Evolutionary conservation across 2,329 filamentous ascomycete genomes (phyloP).

Genomic region (Aureobasidium lini): DNA sequence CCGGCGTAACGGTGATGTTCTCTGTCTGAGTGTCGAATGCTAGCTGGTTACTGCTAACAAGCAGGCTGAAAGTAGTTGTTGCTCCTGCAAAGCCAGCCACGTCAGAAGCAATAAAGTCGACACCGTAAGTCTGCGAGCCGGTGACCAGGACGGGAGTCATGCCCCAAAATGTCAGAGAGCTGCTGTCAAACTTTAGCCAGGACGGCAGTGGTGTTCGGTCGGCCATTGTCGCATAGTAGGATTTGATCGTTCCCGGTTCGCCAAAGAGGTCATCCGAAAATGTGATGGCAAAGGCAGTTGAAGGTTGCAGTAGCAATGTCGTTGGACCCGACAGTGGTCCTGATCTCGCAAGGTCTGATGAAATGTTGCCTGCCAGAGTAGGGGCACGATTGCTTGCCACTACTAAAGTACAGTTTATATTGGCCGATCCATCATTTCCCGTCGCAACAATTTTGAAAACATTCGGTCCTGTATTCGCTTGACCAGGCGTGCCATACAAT

Average conservation of each 20-base stretch:
- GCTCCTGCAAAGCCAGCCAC: slow-evolving; percentile 67
- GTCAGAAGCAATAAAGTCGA: slow-evolving; percentile 71
- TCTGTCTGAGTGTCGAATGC: slow-evolving; percentile 53
- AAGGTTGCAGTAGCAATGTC: slow-evolving; percentile 40
- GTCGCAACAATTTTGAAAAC: slow-evolving; percentile 62
- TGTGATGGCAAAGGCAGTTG: slow-evolving; percentile 33
- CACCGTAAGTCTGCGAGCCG: slow-evolving; percentile 62
- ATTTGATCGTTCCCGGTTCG: slow-evolving; percentile 42
- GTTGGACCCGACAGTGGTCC: slow-evolving; percentile 49
- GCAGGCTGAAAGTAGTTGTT: slow-evolving; percentile 59
- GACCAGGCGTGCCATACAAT: slow-evolving; percentile 62
- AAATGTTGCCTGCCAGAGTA: slow-evolving; percentile 47
- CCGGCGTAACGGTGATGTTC: slow-evolving; percentile 50
- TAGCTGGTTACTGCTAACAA: slow-evolving; percentile 64
- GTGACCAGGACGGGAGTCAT: slow-evolving; percentile 59
- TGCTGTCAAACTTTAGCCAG: slow-evolving; percentile 70
- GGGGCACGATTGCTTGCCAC: slow-evolving; percentile 55
- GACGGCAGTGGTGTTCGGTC: slow-evolving; percentile 78
- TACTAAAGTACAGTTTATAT: slow-evolving; percentile 62
- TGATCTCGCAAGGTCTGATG: slow-evolving; percentile 50
- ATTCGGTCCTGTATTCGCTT: slow-evolving; percentile 49
- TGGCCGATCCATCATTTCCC: slow-evolving; percentile 56
- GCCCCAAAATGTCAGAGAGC: slow-evolving; percentile 60
- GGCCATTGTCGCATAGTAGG: slow-evolving; percentile 68
- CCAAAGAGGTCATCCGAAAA: slow-evolving; percentile 51